Evolutionary conservation across 345 rosid genomes (phyloP).

Genomic region (Populus pruinosa): DNA sequence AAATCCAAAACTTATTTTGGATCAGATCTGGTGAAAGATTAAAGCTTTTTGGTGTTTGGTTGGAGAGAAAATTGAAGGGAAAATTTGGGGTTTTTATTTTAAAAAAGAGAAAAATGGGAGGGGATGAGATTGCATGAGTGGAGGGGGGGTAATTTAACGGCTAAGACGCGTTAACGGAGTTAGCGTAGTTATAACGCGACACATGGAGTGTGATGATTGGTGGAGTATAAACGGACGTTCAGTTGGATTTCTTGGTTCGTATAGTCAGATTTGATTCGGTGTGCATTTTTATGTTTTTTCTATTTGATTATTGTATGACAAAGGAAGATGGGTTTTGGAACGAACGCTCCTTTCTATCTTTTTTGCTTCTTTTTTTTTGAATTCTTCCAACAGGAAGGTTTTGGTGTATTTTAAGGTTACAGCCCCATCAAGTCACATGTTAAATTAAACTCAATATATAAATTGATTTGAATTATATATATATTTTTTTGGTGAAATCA

Average conservation of each 20-base stretch:
- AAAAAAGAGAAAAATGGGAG: background rate
- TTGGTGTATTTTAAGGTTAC: background rate
- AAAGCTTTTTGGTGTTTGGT: background rate
- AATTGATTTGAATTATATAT: no score
- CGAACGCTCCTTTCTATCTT: no score
- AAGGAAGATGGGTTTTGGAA: background rate
- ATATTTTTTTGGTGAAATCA: no score
- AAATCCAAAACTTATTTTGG: background rate
- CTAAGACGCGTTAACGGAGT: conserved; percentile 29
- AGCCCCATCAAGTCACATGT: no score
- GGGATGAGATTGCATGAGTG: background rate
- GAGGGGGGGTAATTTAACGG: conserved; percentile 16
- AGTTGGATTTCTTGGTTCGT: background rate
- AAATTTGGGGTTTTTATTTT: background rate
- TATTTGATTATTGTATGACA: background rate
- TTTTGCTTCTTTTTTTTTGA: background rate
- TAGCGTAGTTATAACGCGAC: conserved; percentile 28
- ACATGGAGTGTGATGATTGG: conserved; percentile 22
- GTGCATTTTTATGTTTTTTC: background rate
- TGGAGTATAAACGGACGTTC: background rate
- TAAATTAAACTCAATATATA: no score
- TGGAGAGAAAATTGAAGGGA: background rate
- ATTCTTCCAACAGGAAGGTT: background rate
- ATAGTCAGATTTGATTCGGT: no score
- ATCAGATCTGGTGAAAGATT: background rate